Base-by-base conservation (phyloP, 305 asterid genomes). In the Fraxinus angustifolia region DNA sequence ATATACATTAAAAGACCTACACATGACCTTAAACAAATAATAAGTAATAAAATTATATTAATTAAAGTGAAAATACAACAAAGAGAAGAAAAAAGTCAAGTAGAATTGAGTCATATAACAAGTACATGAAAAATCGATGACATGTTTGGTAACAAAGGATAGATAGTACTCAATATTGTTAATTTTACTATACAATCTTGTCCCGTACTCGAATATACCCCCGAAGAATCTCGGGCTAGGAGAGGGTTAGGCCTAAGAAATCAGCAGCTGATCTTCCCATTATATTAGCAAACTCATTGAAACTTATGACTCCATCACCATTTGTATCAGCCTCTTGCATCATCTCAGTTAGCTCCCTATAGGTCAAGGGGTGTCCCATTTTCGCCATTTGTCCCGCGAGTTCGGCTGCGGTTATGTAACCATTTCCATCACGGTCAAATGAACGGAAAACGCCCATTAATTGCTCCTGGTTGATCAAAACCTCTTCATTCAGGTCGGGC, bases 281-380 rank as follows among this genome's bases (percentile, higher is more conserved):
- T 3, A 94, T 87, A 79, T 76, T 82, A 3, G 98, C 95, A 78
- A 95, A 95, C 45, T 95, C 98, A 40, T 85, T 77, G 80, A 95
- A 92, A 78, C 97, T 95, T 73, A 95, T 88, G 31, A 95, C 97
- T 21, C 99, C 99, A 81, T 95, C 99, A 1, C 97, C 99, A 71
- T 95, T 95, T 0, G 96, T 87, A 77, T 95, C 99, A 6, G 97
- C 98, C 11, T 95, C 97, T 26, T 45, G 84, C 97, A 95, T 93
- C 91, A 92, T 89, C 53, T 93, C 94, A 17, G 92, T 83, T 16
- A 95, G 88, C 81, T 95, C 97, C 17, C 85, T 85, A 62, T 93
- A 95, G 35, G 97, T 89, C 75, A 95, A 85, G 1, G 98, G 97
- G 73, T 91, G 97, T 0, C 99, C 98, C 97, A 95, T 91, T 84